Percentiles rank a stretch among this genome's conserved stretches.
phyloP scores from a whole-genome alignment of 1,284 basidiomycete species.

The Chalciporus sp. region DNA sequence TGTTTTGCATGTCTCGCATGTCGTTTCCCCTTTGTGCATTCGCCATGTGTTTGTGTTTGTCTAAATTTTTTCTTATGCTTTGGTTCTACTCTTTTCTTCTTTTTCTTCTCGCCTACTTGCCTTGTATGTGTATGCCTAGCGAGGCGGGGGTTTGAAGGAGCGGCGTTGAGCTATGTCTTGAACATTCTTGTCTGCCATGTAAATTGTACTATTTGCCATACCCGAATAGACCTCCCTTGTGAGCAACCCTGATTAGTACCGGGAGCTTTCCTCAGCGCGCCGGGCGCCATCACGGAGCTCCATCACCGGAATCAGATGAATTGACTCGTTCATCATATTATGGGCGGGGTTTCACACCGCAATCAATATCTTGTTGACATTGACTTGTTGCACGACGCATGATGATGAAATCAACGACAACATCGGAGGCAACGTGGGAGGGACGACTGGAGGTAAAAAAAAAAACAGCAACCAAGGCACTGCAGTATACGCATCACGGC shows the following conservation, averaged over 20 bases:
- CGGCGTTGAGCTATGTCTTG: constrained; percentile 14
- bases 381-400: not conserved
- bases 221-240: constrained; percentile 27
- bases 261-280: not conserved
- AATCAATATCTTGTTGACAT: not conserved
- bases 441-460: not conserved
- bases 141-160: constrained; percentile 16
- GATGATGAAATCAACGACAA: not conserved
- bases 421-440: constrained; percentile 6
- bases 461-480: not conserved
- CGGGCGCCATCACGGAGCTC: too few relatives aligned
- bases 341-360: not conserved
- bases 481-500: not conserved
- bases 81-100: constrained; percentile 1
- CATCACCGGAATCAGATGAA: not conserved
- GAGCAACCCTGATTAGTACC: not conserved
- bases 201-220: constrained; percentile 30
- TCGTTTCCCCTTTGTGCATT: not conserved
- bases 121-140: constrained; percentile 29
- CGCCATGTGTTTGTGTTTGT: constrained; percentile 11
- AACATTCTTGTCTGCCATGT: constrained; percentile 27
- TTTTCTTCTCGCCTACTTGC: constrained; percentile 21
- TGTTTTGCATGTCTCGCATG: not conserved
- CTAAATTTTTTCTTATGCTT: constrained; percentile 1
- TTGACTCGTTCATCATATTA: not conserved